These are phyloP conservation scores for Melastoma malabathricum DNA, from an alignment of 345 rosid genomes.

Conservation along the genomic window DNA sequence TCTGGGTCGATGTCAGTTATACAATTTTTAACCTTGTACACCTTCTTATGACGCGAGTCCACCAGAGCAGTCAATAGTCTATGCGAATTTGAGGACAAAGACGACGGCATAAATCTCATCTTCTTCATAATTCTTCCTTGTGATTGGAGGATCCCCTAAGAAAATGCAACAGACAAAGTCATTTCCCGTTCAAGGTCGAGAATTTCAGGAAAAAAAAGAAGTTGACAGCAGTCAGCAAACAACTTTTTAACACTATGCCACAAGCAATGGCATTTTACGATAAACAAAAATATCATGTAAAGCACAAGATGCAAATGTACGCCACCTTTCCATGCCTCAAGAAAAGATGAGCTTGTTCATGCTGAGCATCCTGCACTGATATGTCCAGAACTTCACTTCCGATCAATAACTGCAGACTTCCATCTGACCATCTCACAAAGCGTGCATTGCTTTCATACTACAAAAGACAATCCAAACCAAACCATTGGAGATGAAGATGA, in stretches of 20 bases:
- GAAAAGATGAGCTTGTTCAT: slow-evolving; percentile 91
- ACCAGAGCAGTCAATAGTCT: slow-evolving; percentile 88
- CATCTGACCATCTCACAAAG: slow-evolving; percentile 99
- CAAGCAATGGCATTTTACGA: no score
- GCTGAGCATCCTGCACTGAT: slow-evolving; percentile 81
- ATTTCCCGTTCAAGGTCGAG: not conserved
- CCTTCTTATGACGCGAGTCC: slow-evolving; percentile 82
- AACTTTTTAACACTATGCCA: no score
- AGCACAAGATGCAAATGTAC: not conserved
- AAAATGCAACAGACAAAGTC: slow-evolving; percentile 6
- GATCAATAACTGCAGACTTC: slow-evolving; percentile 80
- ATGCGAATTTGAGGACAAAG: slow-evolving; percentile 84
- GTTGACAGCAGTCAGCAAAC: no score
- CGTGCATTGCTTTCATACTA: slow-evolving; percentile 96
- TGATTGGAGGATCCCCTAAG: slow-evolving; percentile 95
- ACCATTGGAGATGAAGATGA: not conserved
- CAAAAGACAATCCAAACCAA: slow-evolving; percentile 13
- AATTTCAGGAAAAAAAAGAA: not conserved
- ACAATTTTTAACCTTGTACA: slow-evolving; percentile 85
- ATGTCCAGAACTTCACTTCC: slow-evolving; percentile 98
- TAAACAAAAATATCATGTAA: no score
- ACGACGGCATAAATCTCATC: slow-evolving; percentile 94
- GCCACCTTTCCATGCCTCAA: slow-evolving; percentile 86
- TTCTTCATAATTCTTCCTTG: slow-evolving; percentile 90
- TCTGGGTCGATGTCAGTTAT: slow-evolving; percentile 98